Evolutionary conservation across 768 basidiomycete genomes (phyloP).

Genomic region (Suillus decipiens): DNA sequence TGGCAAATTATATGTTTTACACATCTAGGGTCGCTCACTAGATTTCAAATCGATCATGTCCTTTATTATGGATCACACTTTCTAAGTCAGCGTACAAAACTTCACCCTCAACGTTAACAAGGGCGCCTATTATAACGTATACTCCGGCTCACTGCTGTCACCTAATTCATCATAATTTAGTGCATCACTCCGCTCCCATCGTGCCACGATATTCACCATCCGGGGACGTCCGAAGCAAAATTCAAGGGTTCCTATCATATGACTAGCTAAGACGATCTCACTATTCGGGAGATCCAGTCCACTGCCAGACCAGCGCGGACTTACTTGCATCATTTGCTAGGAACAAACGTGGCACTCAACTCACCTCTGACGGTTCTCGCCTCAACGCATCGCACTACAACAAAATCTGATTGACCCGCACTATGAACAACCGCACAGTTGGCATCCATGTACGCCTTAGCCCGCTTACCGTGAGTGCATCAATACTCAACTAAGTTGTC

Average conservation of each 20-base stretch:
- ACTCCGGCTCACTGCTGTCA: background rate
- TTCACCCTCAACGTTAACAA: background rate
- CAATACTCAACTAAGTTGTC: background rate
- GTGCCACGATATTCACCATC: background rate
- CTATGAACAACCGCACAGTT: background rate
- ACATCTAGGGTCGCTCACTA: background rate
- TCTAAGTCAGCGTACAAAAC: background rate
- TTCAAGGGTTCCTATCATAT: background rate
- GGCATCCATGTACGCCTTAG: background rate
- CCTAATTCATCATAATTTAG: background rate
- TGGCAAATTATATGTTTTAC: background rate
- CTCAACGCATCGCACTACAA: background rate
- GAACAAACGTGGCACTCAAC: background rate
- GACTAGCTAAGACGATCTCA: background rate
- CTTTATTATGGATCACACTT: background rate
- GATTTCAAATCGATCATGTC: background rate
- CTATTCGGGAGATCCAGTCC: background rate
- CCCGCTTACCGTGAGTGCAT: background rate
- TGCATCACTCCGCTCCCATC: background rate
- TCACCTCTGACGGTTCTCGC: background rate
- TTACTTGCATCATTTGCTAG: background rate
- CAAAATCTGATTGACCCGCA: background rate
- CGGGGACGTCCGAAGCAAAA: background rate
- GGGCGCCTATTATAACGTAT: background rate
- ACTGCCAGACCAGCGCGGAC: background rate